A percentile compares a stretch with the other conserved stretches of the same genome.
Conservation (phyloP, 192 early-diverging fungal species). For the Rhizophagus prolifer region DNA sequence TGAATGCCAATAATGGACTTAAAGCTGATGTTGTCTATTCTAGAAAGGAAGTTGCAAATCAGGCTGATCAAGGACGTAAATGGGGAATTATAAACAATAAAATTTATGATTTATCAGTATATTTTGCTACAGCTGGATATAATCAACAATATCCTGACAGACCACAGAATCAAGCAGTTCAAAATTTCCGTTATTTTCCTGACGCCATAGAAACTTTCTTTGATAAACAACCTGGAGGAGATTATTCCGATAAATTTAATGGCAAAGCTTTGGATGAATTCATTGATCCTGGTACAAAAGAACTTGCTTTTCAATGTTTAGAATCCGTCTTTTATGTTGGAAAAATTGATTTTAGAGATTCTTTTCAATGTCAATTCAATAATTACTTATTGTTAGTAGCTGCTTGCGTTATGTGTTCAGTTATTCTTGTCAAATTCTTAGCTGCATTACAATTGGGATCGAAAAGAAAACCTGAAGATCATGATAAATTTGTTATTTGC, state of each 20-base stretch:
- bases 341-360: constrained; percentile 73
- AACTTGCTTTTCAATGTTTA: constrained; percentile 64
- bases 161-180: constrained; percentile 23
- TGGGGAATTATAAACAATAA: constrained; percentile 62
- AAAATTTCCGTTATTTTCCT: constrained; percentile 60
- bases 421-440: constrained; percentile 81
- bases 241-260: constrained; percentile 57
- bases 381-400: constrained; percentile 84
- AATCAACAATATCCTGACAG: constrained; percentile 35
- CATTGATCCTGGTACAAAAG: constrained; percentile 35
- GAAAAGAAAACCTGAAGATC: constrained; percentile 75
- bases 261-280: constrained; percentile 26
- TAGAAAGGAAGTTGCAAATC: constrained; percentile 46
- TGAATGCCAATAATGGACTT: constrained; percentile 38
- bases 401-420: constrained; percentile 70
- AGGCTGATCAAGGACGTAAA: constrained; percentile 46
- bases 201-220: constrained; percentile 59
- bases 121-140: constrained; percentile 35
- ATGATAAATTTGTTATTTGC: constrained; percentile 94
- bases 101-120: constrained; percentile 65
- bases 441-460: constrained; percentile 74
- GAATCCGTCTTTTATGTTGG: constrained; percentile 84
- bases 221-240: constrained; percentile 55
- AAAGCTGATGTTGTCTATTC: constrained; percentile 63
- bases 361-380: constrained; percentile 76